Conservation (phyloP, 2,329 filamentous ascomycete genomes). For the Leptodontidium sp. region DNA sequence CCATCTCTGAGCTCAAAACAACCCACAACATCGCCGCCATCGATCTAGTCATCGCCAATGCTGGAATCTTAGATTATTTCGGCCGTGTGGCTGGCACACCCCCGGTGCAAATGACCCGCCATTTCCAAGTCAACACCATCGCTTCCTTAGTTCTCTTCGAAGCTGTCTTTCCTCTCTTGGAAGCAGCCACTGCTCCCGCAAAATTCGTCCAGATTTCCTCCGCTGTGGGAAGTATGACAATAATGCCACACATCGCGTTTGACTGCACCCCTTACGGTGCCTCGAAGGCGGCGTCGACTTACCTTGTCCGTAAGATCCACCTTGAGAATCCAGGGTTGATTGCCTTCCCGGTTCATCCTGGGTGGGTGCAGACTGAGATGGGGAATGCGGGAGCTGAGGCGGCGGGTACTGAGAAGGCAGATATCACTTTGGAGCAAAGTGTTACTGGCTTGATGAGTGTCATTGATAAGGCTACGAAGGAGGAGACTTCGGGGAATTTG, state of each 20-base stretch:
- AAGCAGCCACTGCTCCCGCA: conserved; percentile 43
- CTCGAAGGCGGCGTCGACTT: conserved; percentile 51
- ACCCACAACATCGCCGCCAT: conserved; percentile 51
- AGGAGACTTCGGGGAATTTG: conserved; percentile 22
- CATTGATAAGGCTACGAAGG: conserved; percentile 22
- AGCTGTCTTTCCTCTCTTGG: conserved; percentile 51
- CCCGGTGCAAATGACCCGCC: conserved; percentile 47
- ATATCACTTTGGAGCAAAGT: conserved; percentile 21
- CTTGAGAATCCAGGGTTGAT: conserved; percentile 48
- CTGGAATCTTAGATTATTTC: conserved; percentile 51
- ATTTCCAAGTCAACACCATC: conserved; percentile 53
- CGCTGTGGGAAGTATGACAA: conserved; percentile 24
- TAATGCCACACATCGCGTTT: conserved; percentile 13
- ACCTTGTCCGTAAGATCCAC: conserved; percentile 47
- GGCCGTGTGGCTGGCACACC: conserved; percentile 43
- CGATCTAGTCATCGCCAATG: conserved; percentile 62
- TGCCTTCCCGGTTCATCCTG: conserved; percentile 41
- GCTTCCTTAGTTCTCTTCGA: conserved; percentile 54
- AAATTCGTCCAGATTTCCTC: conserved; percentile 51
- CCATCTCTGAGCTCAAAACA: conserved; percentile 45
- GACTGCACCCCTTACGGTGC: conserved; percentile 50
- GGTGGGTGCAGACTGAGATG: conserved; percentile 45
- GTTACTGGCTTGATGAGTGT: conserved; percentile 23
- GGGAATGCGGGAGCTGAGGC: conserved; percentile 38
- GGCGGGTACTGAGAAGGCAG: conserved; percentile 35